A percentile compares a stretch with the other conserved stretches of the same genome.
These are phyloP conservation scores for Debaryomyces robertsiae DNA, from an alignment of 1,139 yeast genomes.

Conservation along the genomic window DNA sequence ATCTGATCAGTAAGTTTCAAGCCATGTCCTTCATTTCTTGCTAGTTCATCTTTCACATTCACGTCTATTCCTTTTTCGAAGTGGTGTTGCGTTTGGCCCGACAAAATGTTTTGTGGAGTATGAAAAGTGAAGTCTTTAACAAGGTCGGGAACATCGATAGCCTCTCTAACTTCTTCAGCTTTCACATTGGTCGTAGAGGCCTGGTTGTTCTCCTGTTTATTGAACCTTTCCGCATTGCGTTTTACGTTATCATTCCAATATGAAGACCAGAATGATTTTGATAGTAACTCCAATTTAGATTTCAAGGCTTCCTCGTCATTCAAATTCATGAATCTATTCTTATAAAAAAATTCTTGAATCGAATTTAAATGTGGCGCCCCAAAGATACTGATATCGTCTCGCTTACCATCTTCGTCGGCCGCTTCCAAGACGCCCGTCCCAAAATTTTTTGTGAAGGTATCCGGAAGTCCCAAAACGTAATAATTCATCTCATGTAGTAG, in stretches of 20 bases:
- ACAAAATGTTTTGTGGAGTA: slow-evolving; percentile 10
- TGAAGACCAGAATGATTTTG: slow-evolving; percentile 51
- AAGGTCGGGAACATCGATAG: slow-evolving; percentile 18
- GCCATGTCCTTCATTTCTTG: slow-evolving; percentile 24
- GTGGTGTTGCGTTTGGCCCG: slow-evolving; percentile 9
- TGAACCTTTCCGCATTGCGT: slow-evolving; percentile 34
- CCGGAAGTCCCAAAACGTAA: slow-evolving; percentile 48
- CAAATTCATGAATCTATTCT: slow-evolving; percentile 46
- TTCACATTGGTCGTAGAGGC: slow-evolving; percentile 19
- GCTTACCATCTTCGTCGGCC: slow-evolving; percentile 16
- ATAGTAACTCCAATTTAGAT: slow-evolving; percentile 30
- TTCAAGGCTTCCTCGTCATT: slow-evolving; percentile 26
- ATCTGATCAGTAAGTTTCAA: slow-evolving; percentile 22
- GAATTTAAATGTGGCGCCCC: slow-evolving; percentile 63
- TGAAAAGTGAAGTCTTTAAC: slow-evolving; percentile 11
- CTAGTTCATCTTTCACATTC: slow-evolving; percentile 14
- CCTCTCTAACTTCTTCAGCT: slow-evolving; percentile 17
- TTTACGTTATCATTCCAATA: slow-evolving; percentile 52
- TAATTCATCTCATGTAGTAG: slow-evolving; percentile 66
- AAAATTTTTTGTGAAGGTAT: slow-evolving; percentile 37
- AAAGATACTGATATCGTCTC: slow-evolving; percentile 42
- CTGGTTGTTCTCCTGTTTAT: slow-evolving; percentile 29
- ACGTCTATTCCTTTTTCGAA: slow-evolving; percentile 4
- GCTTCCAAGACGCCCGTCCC: slow-evolving; percentile 43
- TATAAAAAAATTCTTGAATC: slow-evolving; percentile 56